A percentile compares a stretch with the other conserved stretches of the same genome.
These are phyloP conservation scores for Microdochium trichocladiopsis DNA, from an alignment of 2,329 filamentous ascomycete species.

Conservation along the genomic window DNA sequence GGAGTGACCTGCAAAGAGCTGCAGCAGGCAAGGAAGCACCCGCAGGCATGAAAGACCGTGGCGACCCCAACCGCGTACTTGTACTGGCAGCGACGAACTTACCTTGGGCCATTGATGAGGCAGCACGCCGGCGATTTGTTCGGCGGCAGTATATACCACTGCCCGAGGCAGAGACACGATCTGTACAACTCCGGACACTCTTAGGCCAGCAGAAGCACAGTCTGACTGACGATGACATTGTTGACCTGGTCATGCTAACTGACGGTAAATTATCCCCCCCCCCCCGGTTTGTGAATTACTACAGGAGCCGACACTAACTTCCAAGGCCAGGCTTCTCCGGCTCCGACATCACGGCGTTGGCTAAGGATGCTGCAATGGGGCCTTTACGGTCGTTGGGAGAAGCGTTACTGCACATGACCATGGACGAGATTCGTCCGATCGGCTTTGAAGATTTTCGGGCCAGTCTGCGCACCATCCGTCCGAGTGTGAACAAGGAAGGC, in stretches of 20 bases:
- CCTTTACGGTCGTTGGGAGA: conserved; percentile 86
- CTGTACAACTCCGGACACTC: conserved; percentile 70
- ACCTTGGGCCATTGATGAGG: conserved; percentile 97
- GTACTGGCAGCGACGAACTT: conserved; percentile 94
- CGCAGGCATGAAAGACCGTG: conserved; percentile 60
- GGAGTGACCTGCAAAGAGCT: conserved; percentile 88
- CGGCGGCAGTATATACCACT: conserved; percentile 92
- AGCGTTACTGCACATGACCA: conserved; percentile 80
- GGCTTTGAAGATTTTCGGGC: conserved; percentile 74
- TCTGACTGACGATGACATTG: conserved; percentile 64
- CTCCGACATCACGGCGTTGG: conserved; percentile 91
- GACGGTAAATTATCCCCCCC: conserved; percentile 54
- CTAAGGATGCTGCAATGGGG: conserved; percentile 97
- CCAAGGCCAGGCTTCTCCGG: conserved; percentile 84
- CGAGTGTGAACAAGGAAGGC: conserved; percentile 80
- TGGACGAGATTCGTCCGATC: conserved; percentile 91
- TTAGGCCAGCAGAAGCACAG: conserved; percentile 83
- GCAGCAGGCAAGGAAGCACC: conserved; percentile 74
- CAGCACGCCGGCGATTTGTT: conserved; percentile 83
- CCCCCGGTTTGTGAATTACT: conserved; percentile 4
- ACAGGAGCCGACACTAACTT: neutral
- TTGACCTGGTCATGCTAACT: conserved; percentile 68
- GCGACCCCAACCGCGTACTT: conserved; percentile 81
- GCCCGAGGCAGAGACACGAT: conserved; percentile 76
- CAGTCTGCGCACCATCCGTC: conserved; percentile 77